These are phyloP conservation scores for Aspergillus vadensis DNA, from an alignment of 2,329 filamentous ascomycete genomes.

Conservation along the genomic window DNA sequence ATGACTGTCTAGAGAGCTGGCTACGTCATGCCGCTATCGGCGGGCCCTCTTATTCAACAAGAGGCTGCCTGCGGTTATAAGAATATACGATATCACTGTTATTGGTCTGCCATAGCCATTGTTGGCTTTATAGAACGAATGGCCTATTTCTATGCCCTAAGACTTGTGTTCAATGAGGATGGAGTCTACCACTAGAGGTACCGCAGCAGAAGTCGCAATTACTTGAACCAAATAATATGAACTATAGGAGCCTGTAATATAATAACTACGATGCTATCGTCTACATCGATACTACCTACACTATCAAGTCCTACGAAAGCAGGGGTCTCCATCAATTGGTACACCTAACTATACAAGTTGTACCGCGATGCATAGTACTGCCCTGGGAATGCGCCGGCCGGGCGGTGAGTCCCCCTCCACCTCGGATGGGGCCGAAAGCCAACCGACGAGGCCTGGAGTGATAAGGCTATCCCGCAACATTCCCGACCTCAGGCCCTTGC, in stretches of 20 bases:
- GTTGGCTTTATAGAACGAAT: not conserved
- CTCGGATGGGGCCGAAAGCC: not conserved
- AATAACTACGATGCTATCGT: slow-evolving; percentile 60
- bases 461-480: slow-evolving; percentile 1
- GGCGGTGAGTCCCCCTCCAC: not conserved
- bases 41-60: not conserved
- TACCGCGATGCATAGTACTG: not conserved
- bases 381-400: not conserved
- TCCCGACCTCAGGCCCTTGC: not conserved
- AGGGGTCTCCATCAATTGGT: slow-evolving; percentile 70
- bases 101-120: not conserved
- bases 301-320: slow-evolving; percentile 61
- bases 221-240: slow-evolving; percentile 79
- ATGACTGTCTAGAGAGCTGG: not conserved
- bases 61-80: not conserved
- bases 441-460: not conserved
- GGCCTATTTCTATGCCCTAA: not conserved
- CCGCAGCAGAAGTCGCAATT: slow-evolving; percentile 90
- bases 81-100: not conserved
- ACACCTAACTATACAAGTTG: no score
- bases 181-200: slow-evolving; percentile 90
- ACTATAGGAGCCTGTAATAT: slow-evolving; percentile 51
- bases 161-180: slow-evolving; percentile 54
- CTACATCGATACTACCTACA: slow-evolving; percentile 48
- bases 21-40: not conserved